Evolutionary conservation across 2,329 filamentous ascomycete genomes (phyloP), one percentile per base, ranked within the genome.

Genomic region (Botrytis pseudocinerea): DNA sequence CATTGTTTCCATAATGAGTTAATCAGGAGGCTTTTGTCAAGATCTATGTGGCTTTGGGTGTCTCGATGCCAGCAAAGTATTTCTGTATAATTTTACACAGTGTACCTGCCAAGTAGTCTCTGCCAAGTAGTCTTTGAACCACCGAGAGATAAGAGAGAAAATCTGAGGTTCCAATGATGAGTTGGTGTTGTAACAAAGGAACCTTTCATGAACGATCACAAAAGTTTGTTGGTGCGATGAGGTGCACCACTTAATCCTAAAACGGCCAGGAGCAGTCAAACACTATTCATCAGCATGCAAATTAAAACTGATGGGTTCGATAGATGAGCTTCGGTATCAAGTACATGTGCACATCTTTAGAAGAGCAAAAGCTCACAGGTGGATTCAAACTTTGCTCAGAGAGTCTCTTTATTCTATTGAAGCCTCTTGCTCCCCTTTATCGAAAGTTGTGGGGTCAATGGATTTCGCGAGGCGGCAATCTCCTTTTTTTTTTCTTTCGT

Each of bases 1-100:
- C 38, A 57, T 68, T 57, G 65, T 68, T 68, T 10, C 48, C 35
- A 57, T 18, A 57, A 57, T 5, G 28, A 40, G 48, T 68, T 57
- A 57, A 68, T 25, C 9, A 40, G 35, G 25, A 42, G 8, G 8
- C 16, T 28, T 44, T 46, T 2, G 35, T 35, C 9, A 4, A 64
- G n/a, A 64, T 44, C 42, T 32, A 25, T 4, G 20, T 62, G 25
- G 14, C 22, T 51, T 66, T n/a, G 32, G n/a, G 44, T 4, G 16
- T 65, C 22, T 54, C 48, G 8, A 22, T 51, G 12, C n/a, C 64
- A 28, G n/a, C 46, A 28, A 20, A 10, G 8, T 10, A 32, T 54
- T 57, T 42, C 64, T 42, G n/a, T 57, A 22, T 7, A 9, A 28
- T 5, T 22, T 4, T 68, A 28, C 35, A 42, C 35, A 42, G 32